These are phyloP conservation scores for Eucalyptus cloeziana DNA, from an alignment of 345 rosid genomes.

Conservation along the genomic window DNA sequence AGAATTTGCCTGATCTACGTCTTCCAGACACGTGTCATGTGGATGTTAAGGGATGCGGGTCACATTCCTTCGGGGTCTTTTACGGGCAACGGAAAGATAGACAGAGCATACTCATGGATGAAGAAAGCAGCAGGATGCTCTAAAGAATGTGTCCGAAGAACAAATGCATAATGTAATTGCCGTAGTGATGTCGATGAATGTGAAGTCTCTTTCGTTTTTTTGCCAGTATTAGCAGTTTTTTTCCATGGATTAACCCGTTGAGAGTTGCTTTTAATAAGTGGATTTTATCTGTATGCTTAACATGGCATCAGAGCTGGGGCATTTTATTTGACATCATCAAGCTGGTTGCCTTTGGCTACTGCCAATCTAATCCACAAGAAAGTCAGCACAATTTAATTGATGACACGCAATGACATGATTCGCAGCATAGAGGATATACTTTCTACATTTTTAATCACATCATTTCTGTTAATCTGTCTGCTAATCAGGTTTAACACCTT, in stretches of 20 bases:
- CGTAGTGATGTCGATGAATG: slow-evolving; percentile 25
- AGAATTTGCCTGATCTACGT: too few species aligned
- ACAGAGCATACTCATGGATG: too few species aligned
- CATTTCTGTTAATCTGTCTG: not conserved
- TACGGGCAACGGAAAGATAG: too few species aligned
- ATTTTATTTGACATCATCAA: not conserved
- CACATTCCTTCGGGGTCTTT: accelerated
- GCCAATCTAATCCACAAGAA: not conserved
- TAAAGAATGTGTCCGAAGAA: slow-evolving; percentile 28
- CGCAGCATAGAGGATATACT: not conserved
- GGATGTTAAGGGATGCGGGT: accelerated
- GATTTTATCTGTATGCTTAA: not conserved
- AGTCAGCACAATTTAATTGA: not conserved
- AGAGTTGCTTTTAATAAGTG: not conserved
- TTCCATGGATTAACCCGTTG: not conserved
- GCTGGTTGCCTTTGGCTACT: not conserved
- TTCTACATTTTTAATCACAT: not conserved
- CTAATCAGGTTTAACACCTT: not conserved
- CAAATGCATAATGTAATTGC: slow-evolving; percentile 57
- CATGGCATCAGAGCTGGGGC: not conserved
- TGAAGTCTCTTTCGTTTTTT: not conserved
- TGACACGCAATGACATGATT: not conserved
- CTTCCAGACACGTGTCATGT: too few species aligned
- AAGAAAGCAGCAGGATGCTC: slow-evolving; percentile 44
- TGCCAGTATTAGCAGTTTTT: not conserved